phyloP scores from a whole-genome alignment of 345 rosid genomes.

The Anacardium occidentale region DNA sequence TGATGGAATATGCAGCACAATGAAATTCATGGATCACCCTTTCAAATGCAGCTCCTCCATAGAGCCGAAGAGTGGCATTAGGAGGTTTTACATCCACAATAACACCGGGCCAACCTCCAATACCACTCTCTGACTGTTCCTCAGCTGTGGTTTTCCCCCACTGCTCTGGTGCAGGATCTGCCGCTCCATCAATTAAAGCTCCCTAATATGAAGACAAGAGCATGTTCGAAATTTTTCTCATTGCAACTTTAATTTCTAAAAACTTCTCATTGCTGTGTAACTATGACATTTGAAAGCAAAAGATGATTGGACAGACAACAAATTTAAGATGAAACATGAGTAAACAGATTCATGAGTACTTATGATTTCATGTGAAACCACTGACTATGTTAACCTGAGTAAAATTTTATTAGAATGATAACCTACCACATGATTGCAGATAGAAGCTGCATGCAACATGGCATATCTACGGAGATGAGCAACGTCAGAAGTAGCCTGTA shows the following conservation, averaged over 20 bases:
- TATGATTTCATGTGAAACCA: neutral
- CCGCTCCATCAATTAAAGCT: conserved; percentile 92
- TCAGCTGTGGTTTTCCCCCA: conserved; percentile 94
- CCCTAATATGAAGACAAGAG: conserved; percentile 47
- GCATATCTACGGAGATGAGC: conserved; percentile 84
- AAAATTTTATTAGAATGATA: conserved; percentile 2
- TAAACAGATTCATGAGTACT: neutral
- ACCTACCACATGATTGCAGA: conserved; percentile 86
- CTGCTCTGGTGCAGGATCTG: conserved; percentile 96
- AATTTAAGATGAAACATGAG: conserved; percentile 3
- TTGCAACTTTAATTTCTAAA: neutral
- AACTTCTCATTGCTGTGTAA: neutral
- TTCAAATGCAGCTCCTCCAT: conserved; percentile 99
- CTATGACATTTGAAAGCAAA: conserved; percentile 3
- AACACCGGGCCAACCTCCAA: conserved; percentile 97
- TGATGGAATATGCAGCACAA: conserved; percentile 94
- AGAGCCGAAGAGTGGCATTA: conserved; percentile 83
- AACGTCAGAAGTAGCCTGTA: conserved; percentile 87
- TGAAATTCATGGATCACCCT: conserved; percentile 91
- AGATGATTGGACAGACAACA: neutral
- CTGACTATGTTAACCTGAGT: neutral
- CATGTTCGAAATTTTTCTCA: conserved; percentile 12
- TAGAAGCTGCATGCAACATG: conserved; percentile 78
- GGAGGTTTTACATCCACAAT: conserved; percentile 71
- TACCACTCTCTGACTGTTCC: conserved; percentile 82